Percentiles rank a stretch among this genome's conserved stretches.
Evolutionary conservation across 2,329 filamentous ascomycete species (phyloP).

Genomic region (Aaosphaeria arxii): DNA sequence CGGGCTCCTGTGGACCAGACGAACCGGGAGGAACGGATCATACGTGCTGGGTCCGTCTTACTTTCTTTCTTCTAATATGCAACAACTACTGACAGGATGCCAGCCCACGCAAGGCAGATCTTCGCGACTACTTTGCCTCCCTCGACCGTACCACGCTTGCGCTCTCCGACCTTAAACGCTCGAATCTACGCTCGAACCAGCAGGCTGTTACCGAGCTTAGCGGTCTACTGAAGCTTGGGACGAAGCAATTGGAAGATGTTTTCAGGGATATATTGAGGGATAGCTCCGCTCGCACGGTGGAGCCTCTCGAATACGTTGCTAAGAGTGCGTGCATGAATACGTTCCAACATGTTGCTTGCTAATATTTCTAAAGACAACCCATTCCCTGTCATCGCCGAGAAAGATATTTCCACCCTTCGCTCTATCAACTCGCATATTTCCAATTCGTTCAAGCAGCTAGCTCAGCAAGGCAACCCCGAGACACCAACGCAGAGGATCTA

Average conservation of each 20-base stretch:
- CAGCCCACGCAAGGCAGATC: conserved; percentile 74
- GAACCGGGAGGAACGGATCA: conserved; percentile 86
- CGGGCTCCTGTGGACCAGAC: conserved; percentile 91
- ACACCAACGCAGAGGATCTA: conserved; percentile 79
- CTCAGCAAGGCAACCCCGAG: conserved; percentile 50
- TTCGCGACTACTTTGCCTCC: conserved; percentile 82
- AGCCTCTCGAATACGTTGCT: conserved; percentile 88
- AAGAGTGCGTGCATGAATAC: conserved; percentile 59
- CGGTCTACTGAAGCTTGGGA: conserved; percentile 73
- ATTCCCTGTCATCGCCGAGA: conserved; percentile 77
- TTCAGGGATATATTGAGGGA: conserved; percentile 78
- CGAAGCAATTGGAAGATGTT: conserved; percentile 76
- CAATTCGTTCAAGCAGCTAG: conserved; percentile 52
- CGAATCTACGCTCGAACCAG: conserved; percentile 91
- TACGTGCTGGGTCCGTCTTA: conserved; percentile 67
- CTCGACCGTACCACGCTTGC: conserved; percentile 85
- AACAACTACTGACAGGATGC: conserved; percentile 7
- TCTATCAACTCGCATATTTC: conserved; percentile 77
- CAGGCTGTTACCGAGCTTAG: conserved; percentile 79
- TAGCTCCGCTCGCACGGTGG: conserved; percentile 69
- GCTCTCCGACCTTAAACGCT: conserved; percentile 77
- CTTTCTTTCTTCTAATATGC: not conserved
- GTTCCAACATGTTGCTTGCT: not conserved
- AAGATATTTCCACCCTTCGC: conserved; percentile 71
- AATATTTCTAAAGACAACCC: conserved; percentile 51